Conservation (phyloP, 805 yeast species). For the Kluyveromyces wickerhamii region DNA sequence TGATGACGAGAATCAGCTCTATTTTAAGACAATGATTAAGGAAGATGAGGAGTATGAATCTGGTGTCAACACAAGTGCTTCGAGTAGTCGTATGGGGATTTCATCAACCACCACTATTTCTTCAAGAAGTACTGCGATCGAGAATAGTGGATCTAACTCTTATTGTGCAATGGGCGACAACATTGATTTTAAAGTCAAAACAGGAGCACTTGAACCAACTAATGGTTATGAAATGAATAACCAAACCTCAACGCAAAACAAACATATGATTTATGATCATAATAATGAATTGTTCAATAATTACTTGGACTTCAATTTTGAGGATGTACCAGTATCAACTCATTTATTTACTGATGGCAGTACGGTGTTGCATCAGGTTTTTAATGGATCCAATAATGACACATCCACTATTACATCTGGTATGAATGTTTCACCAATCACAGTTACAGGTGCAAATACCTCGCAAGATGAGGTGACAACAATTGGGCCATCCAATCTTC, state of each 20-base stretch:
- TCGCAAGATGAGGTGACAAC: slow-evolving; percentile 6
- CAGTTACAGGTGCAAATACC: slow-evolving; percentile 6
- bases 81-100: slow-evolving; percentile 13
- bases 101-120: slow-evolving; percentile 14
- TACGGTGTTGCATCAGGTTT: slow-evolving; percentile 2
- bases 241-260: background rate
- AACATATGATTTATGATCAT: slow-evolving; percentile 2
- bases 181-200: too few species aligned
- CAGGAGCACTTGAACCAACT: background rate
- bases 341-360: slow-evolving; percentile 3
- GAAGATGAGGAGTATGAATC: slow-evolving; percentile 2
- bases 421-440: slow-evolving; percentile 9
- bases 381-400: slow-evolving; percentile 6
- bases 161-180: too few species aligned
- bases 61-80: background rate
- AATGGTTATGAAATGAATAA: background rate
- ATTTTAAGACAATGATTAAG: background rate
- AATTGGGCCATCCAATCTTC: slow-evolving; percentile 5
- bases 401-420: slow-evolving; percentile 9
- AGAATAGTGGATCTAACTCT: too few species aligned
- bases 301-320: slow-evolving; percentile 23
- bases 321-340: slow-evolving; percentile 13
- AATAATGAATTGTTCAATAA: slow-evolving; percentile 13
- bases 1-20: slow-evolving; percentile 10
- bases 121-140: slow-evolving; percentile 12